These are phyloP conservation scores for Xanthoconium separans DNA, from an alignment of 1,284 basidiomycete species.

Conservation along the genomic window DNA sequence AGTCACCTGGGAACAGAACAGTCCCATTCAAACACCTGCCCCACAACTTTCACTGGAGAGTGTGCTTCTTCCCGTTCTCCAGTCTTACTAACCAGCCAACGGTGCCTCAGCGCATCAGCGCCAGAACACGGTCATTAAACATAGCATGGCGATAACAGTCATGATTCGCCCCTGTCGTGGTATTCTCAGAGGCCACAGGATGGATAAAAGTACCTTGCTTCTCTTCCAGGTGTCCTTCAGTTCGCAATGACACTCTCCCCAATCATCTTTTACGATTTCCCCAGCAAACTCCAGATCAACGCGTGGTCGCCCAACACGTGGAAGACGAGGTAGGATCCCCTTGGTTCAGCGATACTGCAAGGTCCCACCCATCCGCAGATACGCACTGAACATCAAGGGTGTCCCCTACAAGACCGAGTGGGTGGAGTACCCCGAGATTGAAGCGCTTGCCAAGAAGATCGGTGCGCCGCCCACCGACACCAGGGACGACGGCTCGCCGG, in stretches of 20 bases:
- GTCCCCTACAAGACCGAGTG: constrained; percentile 40
- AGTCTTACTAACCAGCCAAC: neutral
- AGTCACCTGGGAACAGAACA: constrained; percentile 12
- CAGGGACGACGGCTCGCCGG: constrained; percentile 27
- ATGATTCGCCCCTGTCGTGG: too few relatives aligned
- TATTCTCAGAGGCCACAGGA: constrained; percentile 3
- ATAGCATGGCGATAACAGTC: neutral
- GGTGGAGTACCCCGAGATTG: constrained; percentile 41
- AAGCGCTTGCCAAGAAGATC: constrained; percentile 29
- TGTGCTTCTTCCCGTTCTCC: neutral
- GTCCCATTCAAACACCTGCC: neutral
- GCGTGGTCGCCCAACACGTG: constrained; percentile 34
- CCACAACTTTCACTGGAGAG: neutral
- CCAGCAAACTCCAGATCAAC: constrained; percentile 20
- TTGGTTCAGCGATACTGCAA: neutral
- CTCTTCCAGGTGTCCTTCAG: neutral
- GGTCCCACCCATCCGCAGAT: constrained; percentile 22
- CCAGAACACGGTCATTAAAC: neutral
- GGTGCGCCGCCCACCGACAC: constrained; percentile 30
- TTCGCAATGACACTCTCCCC: constrained; percentile 17
- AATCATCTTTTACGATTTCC: constrained; percentile 33
- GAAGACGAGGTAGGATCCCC: constrained; percentile 26
- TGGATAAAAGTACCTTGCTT: constrained; percentile 16
- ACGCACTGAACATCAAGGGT: constrained; percentile 39
- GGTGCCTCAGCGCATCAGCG: too few relatives aligned